These are phyloP conservation scores for Lignosus rhinocerotis DNA, from an alignment of 1,284 basidiomycete genomes.

Conservation along the genomic window DNA sequence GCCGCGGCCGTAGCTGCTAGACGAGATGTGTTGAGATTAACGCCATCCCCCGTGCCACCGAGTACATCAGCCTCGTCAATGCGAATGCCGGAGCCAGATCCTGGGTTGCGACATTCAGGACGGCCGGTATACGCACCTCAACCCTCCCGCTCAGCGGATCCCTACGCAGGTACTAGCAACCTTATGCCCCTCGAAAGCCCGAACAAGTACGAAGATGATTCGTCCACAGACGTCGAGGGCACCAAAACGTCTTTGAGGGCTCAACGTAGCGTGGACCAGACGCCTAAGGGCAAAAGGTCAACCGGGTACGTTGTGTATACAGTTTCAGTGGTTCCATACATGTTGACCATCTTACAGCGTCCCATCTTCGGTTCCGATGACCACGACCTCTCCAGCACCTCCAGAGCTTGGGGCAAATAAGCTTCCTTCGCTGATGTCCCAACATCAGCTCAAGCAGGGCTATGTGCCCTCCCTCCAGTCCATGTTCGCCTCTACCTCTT, in stretches of 20 bases:
- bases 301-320: slow-evolving; percentile 27
- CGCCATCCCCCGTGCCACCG: slow-evolving; percentile 19
- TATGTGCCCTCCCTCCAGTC: slow-evolving; percentile 61
- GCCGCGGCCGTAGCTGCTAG: slow-evolving; percentile 37
- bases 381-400: slow-evolving; percentile 62
- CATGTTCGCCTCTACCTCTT: slow-evolving; percentile 43
- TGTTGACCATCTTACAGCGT: slow-evolving; percentile 15
- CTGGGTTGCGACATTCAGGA: slow-evolving; percentile 4
- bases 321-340: slow-evolving; percentile 16
- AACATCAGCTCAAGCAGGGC: slow-evolving; percentile 68
- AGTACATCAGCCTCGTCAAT: slow-evolving; percentile 15
- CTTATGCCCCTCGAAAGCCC: slow-evolving; percentile 48
- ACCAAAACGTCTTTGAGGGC: slow-evolving; percentile 17
- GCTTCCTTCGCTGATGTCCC: slow-evolving; percentile 67
- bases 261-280: slow-evolving; percentile 23
- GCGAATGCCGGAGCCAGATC: slow-evolving; percentile 16
- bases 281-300: slow-evolving; percentile 24
- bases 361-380: slow-evolving; percentile 43
- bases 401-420: slow-evolving; percentile 43
- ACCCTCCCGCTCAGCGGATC: slow-evolving; percentile 27
- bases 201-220: slow-evolving; percentile 38
- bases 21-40: slow-evolving; percentile 22
- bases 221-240: slow-evolving; percentile 32
- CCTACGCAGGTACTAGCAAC: slow-evolving; percentile 28
- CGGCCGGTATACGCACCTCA: slow-evolving; percentile 29